Percentiles rank a stretch among this genome's conserved stretches.
These are phyloP conservation scores for Rhizopogon roseolus DNA, from an alignment of 768 basidiomycete genomes.

Conservation along the genomic window DNA sequence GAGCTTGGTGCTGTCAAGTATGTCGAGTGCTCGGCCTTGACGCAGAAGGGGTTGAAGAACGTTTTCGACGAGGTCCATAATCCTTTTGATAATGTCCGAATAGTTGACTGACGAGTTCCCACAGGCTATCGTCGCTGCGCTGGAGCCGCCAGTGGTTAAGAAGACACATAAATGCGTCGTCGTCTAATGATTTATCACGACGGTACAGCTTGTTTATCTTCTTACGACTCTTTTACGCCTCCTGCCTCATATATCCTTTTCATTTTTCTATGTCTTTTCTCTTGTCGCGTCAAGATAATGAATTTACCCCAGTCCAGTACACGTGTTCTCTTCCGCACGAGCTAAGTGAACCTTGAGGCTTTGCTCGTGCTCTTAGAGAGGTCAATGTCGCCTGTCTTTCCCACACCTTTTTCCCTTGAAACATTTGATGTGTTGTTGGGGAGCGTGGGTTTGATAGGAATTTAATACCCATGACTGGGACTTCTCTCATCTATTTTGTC, in stretches of 20 bases:
- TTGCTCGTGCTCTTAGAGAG: slow-evolving; percentile 11
- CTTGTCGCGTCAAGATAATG: slow-evolving; percentile 17
- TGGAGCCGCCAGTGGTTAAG: slow-evolving; percentile 94
- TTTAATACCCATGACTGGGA: slow-evolving; percentile 30
- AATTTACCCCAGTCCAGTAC: slow-evolving; percentile 16
- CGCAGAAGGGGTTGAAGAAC: slow-evolving; percentile 99
- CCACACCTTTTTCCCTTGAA: slow-evolving; percentile 1
- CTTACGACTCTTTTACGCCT: slow-evolving; percentile 29
- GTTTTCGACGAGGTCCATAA: slow-evolving; percentile 95
- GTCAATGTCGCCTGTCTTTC: not conserved
- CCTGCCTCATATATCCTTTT: slow-evolving; percentile 33
- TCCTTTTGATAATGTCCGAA: not conserved
- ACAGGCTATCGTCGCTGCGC: slow-evolving; percentile 96
- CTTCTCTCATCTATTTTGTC: slow-evolving; percentile 1
- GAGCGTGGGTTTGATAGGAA: slow-evolving; percentile 27
- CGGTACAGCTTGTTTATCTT: slow-evolving; percentile 27
- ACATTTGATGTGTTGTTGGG: slow-evolving; percentile 12
- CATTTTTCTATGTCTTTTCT: slow-evolving; percentile 19
- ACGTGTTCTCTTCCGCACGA: slow-evolving; percentile 14
- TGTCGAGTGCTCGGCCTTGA: slow-evolving; percentile 98
- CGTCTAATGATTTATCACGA: slow-evolving; percentile 47
- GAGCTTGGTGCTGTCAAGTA: slow-evolving; percentile 99
- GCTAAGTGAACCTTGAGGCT: slow-evolving; percentile 22
- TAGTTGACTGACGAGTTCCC: slow-evolving; percentile 6
- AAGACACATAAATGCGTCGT: slow-evolving; percentile 78